Evolutionary conservation across 2,329 filamentous ascomycete genomes (phyloP).

Genomic region (Davidsoniella australis): DNA sequence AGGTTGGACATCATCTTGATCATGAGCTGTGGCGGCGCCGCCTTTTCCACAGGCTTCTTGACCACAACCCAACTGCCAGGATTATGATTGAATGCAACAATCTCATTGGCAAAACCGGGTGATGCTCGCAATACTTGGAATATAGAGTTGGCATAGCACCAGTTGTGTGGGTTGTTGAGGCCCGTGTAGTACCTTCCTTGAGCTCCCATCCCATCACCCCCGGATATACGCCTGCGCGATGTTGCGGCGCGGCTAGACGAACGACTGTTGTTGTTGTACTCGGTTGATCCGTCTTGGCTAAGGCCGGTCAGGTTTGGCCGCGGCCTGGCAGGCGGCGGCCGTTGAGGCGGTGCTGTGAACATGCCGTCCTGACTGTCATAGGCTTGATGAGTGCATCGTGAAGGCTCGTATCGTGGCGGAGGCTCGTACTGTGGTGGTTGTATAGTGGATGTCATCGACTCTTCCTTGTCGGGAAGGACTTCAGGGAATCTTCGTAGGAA

Average conservation of each 20-base stretch:
- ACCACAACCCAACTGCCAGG: slow-evolving; percentile 49
- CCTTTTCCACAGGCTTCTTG: slow-evolving; percentile 40
- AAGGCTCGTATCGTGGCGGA: neutral
- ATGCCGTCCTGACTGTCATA: slow-evolving; percentile 9
- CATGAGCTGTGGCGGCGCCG: slow-evolving; percentile 39
- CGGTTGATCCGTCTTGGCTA: slow-evolving; percentile 7
- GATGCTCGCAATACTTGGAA: slow-evolving; percentile 72
- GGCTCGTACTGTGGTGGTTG: slow-evolving; percentile 6
- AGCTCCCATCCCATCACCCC: slow-evolving; percentile 5
- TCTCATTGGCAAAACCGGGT: slow-evolving; percentile 45
- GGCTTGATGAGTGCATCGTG: slow-evolving; percentile 17
- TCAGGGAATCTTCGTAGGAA: slow-evolving; percentile 72
- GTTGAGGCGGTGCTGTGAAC: slow-evolving; percentile 13
- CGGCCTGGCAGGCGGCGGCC: slow-evolving; percentile 51
- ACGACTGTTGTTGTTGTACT: slow-evolving; percentile 19
- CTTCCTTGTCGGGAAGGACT: slow-evolving; percentile 36
- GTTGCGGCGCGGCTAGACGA: slow-evolving; percentile 1
- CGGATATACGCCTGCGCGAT: neutral
- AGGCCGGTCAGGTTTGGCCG: slow-evolving; percentile 34
- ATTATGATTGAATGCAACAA: slow-evolving; percentile 40
- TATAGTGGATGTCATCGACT: slow-evolving; percentile 38
- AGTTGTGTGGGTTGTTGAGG: slow-evolving; percentile 62
- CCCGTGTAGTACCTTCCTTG: slow-evolving; percentile 35
- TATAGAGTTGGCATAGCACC: slow-evolving; percentile 86
- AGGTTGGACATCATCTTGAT: slow-evolving; percentile 41